Percentiles rank a stretch among this genome's conserved stretches.
These are phyloP conservation scores for Henningerozyma blattae DNA, from an alignment of 805 yeast genomes.

Conservation along the genomic window DNA sequence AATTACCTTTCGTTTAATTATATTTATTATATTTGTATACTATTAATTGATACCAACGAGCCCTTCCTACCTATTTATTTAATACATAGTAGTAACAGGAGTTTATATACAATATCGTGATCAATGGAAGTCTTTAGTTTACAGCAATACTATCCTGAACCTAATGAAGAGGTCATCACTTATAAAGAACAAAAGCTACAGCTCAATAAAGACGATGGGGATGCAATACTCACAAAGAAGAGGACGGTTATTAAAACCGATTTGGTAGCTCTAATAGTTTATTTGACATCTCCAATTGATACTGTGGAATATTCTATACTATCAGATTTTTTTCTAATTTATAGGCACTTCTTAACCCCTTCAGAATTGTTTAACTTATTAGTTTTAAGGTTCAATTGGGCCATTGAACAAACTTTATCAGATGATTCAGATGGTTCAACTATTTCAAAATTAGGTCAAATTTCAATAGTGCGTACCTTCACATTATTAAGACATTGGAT, in stretches of 20 bases:
- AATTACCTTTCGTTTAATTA: too few species aligned
- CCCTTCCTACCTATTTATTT: too few species aligned
- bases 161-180: constrained; percentile 16
- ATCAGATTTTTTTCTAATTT: constrained; percentile 80
- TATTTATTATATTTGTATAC: too few species aligned
- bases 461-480: constrained; percentile 69
- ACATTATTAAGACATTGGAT: constrained; percentile 86
- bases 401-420: constrained; percentile 30
- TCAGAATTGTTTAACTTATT: constrained; percentile 47
- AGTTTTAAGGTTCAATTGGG: constrained; percentile 61
- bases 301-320: constrained; percentile 65
- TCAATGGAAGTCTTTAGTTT: constrained; percentile 14
- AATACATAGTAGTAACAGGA: too few species aligned
- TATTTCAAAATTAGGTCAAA: constrained; percentile 35
- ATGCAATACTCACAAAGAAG: constrained; percentile 3
- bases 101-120: background rate
- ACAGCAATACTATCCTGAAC: constrained; percentile 21
- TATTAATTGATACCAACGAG: too few species aligned
- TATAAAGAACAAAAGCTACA: constrained; percentile 5
- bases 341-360: constrained; percentile 56
- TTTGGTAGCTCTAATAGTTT: constrained; percentile 33
- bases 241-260: constrained; percentile 16
- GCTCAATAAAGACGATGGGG: too few species aligned
- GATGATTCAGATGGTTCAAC: constrained; percentile 1
- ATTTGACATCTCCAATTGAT: constrained; percentile 55